Evolutionary conservation across 2,329 filamentous ascomycete genomes (phyloP).

Genomic region (Aspergillus sp.): DNA sequence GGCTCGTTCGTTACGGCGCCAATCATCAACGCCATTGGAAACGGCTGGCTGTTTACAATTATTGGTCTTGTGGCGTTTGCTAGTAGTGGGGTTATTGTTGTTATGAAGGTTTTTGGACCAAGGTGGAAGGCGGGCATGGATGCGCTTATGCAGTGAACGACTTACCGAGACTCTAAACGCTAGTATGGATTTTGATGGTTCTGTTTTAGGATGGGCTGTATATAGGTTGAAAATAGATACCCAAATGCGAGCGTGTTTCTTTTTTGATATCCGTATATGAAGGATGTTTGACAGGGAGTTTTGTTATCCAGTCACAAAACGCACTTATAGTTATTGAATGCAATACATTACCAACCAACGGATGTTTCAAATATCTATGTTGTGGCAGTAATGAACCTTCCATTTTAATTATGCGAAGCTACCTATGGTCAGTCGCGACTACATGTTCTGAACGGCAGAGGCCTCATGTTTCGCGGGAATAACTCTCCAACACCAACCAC

Average conservation of each 20-base stretch:
- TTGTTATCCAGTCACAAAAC: too few species aligned
- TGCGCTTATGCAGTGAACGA: constrained; percentile 20
- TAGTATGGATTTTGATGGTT: not conserved
- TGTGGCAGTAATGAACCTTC: too few species aligned
- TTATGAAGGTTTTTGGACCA: constrained; percentile 60
- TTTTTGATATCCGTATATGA: too few species aligned
- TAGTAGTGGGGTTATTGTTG: constrained; percentile 60
- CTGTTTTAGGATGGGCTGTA: not conserved
- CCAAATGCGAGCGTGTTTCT: not conserved
- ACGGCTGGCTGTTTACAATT: constrained; percentile 74
- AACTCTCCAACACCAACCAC: constrained; percentile 83
- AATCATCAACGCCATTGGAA: constrained; percentile 68
- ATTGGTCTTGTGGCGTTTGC: constrained; percentile 57
- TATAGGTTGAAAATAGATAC: not conserved
- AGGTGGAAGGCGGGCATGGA: constrained; percentile 68
- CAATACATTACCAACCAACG: too few species aligned
- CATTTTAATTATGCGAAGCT: not conserved
- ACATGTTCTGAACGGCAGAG: not conserved
- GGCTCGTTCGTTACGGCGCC: constrained; percentile 70
- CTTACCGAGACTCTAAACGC: not conserved
- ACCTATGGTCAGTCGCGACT: not conserved
- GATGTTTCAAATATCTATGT: too few species aligned
- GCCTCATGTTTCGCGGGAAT: constrained; percentile 59
- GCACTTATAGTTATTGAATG: too few species aligned
- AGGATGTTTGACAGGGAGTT: too few species aligned